Conservation (phyloP, 257 asterid genomes). For the Jacaranda copaia region DNA sequence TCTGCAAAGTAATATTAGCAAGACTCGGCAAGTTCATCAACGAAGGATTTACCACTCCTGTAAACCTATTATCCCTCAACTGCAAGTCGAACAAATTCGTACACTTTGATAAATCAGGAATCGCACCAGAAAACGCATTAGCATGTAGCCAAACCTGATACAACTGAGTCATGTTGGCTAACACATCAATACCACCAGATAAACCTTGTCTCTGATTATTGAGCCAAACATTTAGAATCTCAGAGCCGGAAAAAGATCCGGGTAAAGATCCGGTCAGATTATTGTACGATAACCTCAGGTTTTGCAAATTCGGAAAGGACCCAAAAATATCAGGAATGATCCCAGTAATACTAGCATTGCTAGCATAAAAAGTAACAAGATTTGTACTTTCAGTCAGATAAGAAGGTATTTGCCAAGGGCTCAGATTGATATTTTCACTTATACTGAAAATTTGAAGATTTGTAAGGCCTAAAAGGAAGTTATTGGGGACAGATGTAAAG, state of each 20-base stretch:
- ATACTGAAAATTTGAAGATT: conserved; percentile 59
- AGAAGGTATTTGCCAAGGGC: conserved; percentile 71
- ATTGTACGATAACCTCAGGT: conserved; percentile 76
- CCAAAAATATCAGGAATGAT: conserved; percentile 71
- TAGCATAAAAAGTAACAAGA: conserved; percentile 60
- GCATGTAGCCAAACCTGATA: conserved; percentile 85
- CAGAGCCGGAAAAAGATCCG: conserved; percentile 66
- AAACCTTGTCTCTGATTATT: conserved; percentile 69
- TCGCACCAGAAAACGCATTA: conserved; percentile 72
- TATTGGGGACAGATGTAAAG: conserved; percentile 55
- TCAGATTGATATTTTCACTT: conserved; percentile 51
- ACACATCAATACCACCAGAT: conserved; percentile 68
- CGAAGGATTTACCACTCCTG: conserved; percentile 76
- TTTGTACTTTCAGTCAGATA: conserved; percentile 58
- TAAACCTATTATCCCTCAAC: conserved; percentile 77
- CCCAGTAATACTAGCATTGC: conserved; percentile 65
- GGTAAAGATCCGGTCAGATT: conserved; percentile 77
- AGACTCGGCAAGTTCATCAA: conserved; percentile 59
- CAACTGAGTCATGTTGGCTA: conserved; percentile 70
- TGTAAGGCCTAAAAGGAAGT: conserved; percentile 65
- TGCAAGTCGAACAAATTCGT: conserved; percentile 70
- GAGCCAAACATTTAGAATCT: conserved; percentile 75
- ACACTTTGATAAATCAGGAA: conserved; percentile 85
- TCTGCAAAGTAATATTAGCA: conserved; percentile 62
- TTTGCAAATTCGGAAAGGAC: conserved; percentile 64